Evolutionary conservation across 768 basidiomycete species (phyloP), one percentile per base, ranked within the genome.

Genomic region (Lyophyllum atratum): DNA sequence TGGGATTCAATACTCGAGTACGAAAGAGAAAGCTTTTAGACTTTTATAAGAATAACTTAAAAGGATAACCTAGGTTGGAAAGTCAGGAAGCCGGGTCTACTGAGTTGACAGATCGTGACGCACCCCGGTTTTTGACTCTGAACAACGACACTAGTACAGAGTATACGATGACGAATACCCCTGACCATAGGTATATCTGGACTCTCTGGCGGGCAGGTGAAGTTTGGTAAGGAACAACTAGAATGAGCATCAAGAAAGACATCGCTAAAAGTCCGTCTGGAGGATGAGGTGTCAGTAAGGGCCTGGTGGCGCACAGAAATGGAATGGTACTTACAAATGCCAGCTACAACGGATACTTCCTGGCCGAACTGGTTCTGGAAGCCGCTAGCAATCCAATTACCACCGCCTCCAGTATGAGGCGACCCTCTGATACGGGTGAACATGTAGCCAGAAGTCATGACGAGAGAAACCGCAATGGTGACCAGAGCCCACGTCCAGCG

Each of bases 391-490:
- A 99, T 89, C 90, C 93, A 95, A 48, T 81, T 76, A 22, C 87
- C 86, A 54, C 83, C 80, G 0, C 76, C 75, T 26, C 84, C 85
- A 22, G 75, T 76, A 68, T 84, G 93, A 2, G 93, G 95, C 46
- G 81, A 80, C 29, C 80, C 81, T 59, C 96, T 87, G 64, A 99
- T 99, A 61, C 89, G 90, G 56, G 90, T 91, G 75, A 96, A 99
- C 97, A 99, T 99, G 78, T 86, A 90, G 8, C 97, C 97, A 9
- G 89, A 86, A 21, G 87, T 95, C 88, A 98, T 96, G 64, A 93
- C 74, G 19, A 92, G 87, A 9, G 85, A 81, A 25, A 84, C 68
- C 39, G 87, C 54, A 26, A 86, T 82, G 39, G 78, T 79, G n/a
- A 69, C 70, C 22, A 76, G 65, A 6, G 89, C 90, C 92, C 92